Percentiles rank a stretch among this genome's conserved stretches.
These are phyloP conservation scores for Liquidambar formosana DNA, from an alignment of 164 flowering plant species.

Conservation along the genomic window DNA sequence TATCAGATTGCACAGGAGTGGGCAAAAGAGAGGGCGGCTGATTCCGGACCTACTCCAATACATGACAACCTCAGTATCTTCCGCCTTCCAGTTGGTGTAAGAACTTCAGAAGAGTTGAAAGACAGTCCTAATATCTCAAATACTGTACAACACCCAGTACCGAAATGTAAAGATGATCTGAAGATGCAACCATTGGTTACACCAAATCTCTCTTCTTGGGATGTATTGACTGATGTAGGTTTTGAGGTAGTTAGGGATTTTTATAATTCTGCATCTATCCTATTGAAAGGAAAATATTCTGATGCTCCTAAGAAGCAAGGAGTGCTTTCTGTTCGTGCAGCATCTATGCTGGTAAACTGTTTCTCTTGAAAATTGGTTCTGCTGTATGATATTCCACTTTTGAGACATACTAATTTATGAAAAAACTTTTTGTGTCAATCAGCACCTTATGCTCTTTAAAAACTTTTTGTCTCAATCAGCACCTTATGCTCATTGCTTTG, in stretches of 20 bases:
- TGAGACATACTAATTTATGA: background rate
- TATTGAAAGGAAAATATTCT: slow-evolving; percentile 34
- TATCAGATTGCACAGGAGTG: slow-evolving; percentile 46
- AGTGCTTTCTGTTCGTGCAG: slow-evolving; percentile 76
- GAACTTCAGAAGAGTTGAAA: slow-evolving; percentile 39
- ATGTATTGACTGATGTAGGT: slow-evolving; percentile 49
- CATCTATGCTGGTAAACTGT: slow-evolving; percentile 86
- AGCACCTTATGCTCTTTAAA: too few relatives aligned
- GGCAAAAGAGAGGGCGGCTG: slow-evolving; percentile 52
- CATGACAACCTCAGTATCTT: slow-evolving; percentile 41
- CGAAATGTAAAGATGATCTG: slow-evolving; percentile 25
- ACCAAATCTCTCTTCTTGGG: slow-evolving; percentile 38
- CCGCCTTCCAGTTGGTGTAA: slow-evolving; percentile 83
- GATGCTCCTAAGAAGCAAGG: slow-evolving; percentile 65
- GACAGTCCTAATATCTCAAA: slow-evolving; percentile 22
- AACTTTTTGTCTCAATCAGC: background rate
- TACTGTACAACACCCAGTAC: slow-evolving; percentile 20
- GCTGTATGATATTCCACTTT: background rate
- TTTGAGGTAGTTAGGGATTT: slow-evolving; percentile 47
- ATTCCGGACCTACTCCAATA: slow-evolving; percentile 29
- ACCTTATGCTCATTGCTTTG: background rate
- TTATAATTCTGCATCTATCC: slow-evolving; percentile 39
- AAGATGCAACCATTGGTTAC: slow-evolving; percentile 20
- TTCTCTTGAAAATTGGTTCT: background rate
- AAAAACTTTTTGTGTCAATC: too few relatives aligned